phyloP scores from a whole-genome alignment of 2,329 filamentous ascomycete species.

The Aspergillus ibericus region DNA sequence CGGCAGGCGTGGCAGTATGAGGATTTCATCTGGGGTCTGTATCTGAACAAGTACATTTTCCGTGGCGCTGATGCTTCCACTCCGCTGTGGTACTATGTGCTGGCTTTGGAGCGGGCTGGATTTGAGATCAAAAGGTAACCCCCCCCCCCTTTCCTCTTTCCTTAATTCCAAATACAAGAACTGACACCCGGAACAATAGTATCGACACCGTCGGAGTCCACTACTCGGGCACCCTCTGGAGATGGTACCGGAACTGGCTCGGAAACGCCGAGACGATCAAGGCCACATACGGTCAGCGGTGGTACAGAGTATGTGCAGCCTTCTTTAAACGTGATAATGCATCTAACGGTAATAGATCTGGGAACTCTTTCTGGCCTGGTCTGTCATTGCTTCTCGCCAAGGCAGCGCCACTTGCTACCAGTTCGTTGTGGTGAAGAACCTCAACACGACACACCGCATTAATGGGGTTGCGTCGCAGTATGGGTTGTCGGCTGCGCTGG shows the following conservation, averaged over 20 bases:
- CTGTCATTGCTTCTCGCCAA: slow-evolving; percentile 73
- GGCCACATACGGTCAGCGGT: slow-evolving; percentile 82
- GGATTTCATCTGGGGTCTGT: slow-evolving; percentile 87
- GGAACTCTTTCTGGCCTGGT: slow-evolving; percentile 79
- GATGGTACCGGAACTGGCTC: slow-evolving; percentile 93
- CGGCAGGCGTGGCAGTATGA: slow-evolving; percentile 89
- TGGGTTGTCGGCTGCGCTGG: not conserved
- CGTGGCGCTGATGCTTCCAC: slow-evolving; percentile 87
- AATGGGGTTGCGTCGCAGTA: slow-evolving; percentile 48
- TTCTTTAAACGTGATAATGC: too few species aligned
- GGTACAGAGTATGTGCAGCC: slow-evolving; percentile 71
- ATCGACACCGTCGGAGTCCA: slow-evolving; percentile 87
- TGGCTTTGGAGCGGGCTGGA: slow-evolving; percentile 73
- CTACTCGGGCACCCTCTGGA: slow-evolving; percentile 87
- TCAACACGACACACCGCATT: slow-evolving; percentile 73
- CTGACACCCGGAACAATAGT: slow-evolving; percentile 6
- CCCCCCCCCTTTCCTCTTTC: too few species aligned
- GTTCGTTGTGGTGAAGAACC: slow-evolving; percentile 75
- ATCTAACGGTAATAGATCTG: slow-evolving; percentile 59
- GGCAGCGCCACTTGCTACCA: slow-evolving; percentile 76
- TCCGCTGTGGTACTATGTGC: slow-evolving; percentile 75
- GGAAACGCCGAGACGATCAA: slow-evolving; percentile 80
- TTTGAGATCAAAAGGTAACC: slow-evolving; percentile 72
- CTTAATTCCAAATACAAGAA: not conserved
- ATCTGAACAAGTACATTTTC: slow-evolving; percentile 97